Evolutionary conservation across 768 basidiomycete species (phyloP).

Genomic region (Tricholoma sp.): DNA sequence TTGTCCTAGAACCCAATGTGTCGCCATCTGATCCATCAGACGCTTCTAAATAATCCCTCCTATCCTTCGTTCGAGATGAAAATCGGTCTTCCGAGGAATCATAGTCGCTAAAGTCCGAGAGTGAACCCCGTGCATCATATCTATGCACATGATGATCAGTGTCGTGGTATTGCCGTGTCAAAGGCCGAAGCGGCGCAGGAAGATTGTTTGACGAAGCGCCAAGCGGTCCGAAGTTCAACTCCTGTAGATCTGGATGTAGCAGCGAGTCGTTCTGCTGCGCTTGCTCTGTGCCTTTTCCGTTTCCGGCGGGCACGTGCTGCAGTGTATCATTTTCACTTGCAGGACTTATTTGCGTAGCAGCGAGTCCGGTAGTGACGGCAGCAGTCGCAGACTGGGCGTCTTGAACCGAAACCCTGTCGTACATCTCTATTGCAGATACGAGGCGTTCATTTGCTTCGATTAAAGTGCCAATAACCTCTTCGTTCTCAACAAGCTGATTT

Average conservation of each 20-base stretch:
- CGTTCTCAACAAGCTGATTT: constrained; percentile 80
- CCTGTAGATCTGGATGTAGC: constrained; percentile 77
- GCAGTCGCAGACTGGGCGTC: constrained; percentile 31
- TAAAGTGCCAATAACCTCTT: constrained; percentile 91
- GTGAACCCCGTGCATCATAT: constrained; percentile 50
- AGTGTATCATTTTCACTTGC: constrained; percentile 49
- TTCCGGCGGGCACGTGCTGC: constrained; percentile 46
- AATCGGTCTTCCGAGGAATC: constrained; percentile 75
- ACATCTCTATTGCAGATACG: constrained; percentile 77
- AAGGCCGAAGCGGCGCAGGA: constrained; percentile 59
- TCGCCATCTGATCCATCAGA: constrained; percentile 43
- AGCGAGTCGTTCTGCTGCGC: constrained; percentile 29
- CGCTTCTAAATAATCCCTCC: constrained; percentile 39
- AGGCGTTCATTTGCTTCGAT: constrained; percentile 94
- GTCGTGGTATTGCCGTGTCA: constrained; percentile 35
- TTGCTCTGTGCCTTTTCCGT: constrained; percentile 22
- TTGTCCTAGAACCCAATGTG: constrained; percentile 18
- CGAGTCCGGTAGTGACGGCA: constrained; percentile 42
- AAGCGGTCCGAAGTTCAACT: constrained; percentile 73
- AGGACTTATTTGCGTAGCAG: constrained; percentile 45
- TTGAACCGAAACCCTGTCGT: constrained; percentile 54
- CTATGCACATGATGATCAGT: constrained; percentile 31
- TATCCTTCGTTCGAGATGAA: constrained; percentile 23
- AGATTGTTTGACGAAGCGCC: constrained; percentile 49
- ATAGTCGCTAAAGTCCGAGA: constrained; percentile 95